Evolutionary conservation across 2,329 filamentous ascomycete genomes (phyloP), one percentile per base, ranked within the genome.

Genomic region (Trichoderma oligosporum): DNA sequence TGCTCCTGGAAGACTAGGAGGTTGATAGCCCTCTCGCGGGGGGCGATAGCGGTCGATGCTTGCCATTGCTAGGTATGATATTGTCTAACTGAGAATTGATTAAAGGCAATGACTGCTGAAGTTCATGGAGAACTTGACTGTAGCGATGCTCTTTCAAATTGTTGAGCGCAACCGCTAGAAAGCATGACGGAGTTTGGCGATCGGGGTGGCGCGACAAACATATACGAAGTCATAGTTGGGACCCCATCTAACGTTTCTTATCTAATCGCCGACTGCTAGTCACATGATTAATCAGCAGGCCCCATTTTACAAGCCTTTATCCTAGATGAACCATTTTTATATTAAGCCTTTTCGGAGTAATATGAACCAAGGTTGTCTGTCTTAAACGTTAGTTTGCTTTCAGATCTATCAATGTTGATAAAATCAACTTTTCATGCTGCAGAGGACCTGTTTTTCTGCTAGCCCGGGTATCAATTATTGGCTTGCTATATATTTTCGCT

Each of bases 41-140:
- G 80, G 80, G 61, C 81, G 76, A 64, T 84, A 84, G 66, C 79
- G 73, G 67, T 84, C 81, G 70, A 84, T 78, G 68, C 80, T 83
- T 61, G 81, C 82, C 82, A 84, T 84, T 64, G 62, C 64, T 61
- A 61, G 55, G 51, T 31, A 51, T 31, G 55, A 46, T 58, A 64
- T 67, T 54, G 63, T 67, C 61, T 60, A 62, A 48, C 63, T 68
- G 65, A 60, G 61, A 58, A 60, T 67, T 56, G 22, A 49, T 41
- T 38, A 47, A 42, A 59, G 16, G 41, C 41, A 51, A 61, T 59
- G 58, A 62, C 60, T 54, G 56, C 22, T 53, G 47, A 45, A 57
- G 59, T 56, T 61, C 68, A 70, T 71, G 65, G 58, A 59, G 67
- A 61, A 46, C 18, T 41, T 36, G 24, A 12, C 27, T 36, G 38